Conservation (phyloP, 2,329 filamentous ascomycete species). For the Apiospora rasikravindrae region DNA sequence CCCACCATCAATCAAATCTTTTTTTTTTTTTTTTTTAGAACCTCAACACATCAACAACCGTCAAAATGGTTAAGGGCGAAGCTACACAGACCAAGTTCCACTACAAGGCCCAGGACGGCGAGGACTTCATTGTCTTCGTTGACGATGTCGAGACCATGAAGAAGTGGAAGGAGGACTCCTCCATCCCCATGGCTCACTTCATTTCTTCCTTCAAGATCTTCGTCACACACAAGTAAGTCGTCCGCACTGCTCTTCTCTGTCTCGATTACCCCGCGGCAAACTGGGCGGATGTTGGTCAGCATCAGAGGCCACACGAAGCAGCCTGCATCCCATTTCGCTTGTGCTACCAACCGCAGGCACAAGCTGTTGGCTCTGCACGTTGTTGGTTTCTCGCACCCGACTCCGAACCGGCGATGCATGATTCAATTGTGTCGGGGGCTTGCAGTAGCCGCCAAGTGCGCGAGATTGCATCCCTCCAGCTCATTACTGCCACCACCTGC, state of each 20-base stretch:
- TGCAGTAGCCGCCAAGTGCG: not conserved
- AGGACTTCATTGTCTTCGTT: slow-evolving; percentile 64
- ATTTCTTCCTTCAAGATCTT: slow-evolving; percentile 90
- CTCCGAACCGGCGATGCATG: not conserved
- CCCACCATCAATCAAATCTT: slow-evolving; percentile 25
- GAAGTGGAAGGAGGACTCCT: slow-evolving; percentile 84
- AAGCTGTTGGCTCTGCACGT: not conserved
- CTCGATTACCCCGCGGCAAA: not conserved
- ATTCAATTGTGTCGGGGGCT: not conserved
- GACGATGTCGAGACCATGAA: slow-evolving; percentile 67
- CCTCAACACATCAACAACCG: slow-evolving; percentile 26
- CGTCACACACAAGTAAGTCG: slow-evolving; percentile 81
- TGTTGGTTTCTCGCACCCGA: not conserved
- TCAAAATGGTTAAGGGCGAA: slow-evolving; percentile 75
- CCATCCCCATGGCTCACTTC: slow-evolving; percentile 81
- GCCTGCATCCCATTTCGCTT: not conserved
- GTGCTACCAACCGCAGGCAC: not conserved
- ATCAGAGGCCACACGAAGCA: not conserved
- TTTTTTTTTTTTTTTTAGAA: too few species aligned
- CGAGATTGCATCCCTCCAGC: not conserved
- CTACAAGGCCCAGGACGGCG: slow-evolving; percentile 70
- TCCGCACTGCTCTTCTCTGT: slow-evolving; percentile 5
- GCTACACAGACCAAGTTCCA: slow-evolving; percentile 76
- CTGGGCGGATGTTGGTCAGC: not conserved
- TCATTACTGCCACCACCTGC: not conserved